phyloP scores from a whole-genome alignment of 1,139 yeast genomes.

The Yamadazyma atlantica region DNA sequence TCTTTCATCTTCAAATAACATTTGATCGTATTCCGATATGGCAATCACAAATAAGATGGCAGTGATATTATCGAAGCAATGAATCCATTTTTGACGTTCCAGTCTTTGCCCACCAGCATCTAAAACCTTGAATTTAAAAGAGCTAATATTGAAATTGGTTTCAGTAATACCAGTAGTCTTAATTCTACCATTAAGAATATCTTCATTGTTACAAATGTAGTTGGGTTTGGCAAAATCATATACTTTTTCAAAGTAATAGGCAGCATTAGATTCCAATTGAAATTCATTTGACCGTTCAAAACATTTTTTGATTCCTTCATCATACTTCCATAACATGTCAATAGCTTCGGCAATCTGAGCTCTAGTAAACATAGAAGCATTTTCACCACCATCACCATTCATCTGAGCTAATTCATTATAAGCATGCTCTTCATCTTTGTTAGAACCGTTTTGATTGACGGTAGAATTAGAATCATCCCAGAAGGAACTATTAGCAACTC shows the following conservation, averaged over 20 bases:
- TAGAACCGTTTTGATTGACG: slow-evolving; percentile 3
- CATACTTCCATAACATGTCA: slow-evolving; percentile 62
- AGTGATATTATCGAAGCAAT: slow-evolving; percentile 89
- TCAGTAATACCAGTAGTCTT: slow-evolving; percentile 96
- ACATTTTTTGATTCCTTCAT: slow-evolving; percentile 63
- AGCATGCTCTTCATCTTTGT: slow-evolving; percentile 10
- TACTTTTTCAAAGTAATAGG: slow-evolving; percentile 73
- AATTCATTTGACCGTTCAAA: slow-evolving; percentile 69
- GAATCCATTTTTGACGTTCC: slow-evolving; percentile 95
- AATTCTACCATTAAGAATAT: slow-evolving; percentile 85
- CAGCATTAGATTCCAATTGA: slow-evolving; percentile 79
- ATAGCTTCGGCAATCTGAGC: slow-evolving; percentile 68
- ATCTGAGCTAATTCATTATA: slow-evolving; percentile 12
- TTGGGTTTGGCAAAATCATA: slow-evolving; percentile 59
- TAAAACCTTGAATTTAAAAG: slow-evolving; percentile 68
- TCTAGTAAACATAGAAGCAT: slow-evolving; percentile 17
- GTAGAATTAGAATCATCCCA: slow-evolving; percentile 24
- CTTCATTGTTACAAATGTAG: slow-evolving; percentile 75
- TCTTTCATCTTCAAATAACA: slow-evolving; percentile 82
- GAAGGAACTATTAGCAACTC: slow-evolving; percentile 48
- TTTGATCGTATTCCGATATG: slow-evolving; percentile 89
- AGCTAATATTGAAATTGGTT: slow-evolving; percentile 69
- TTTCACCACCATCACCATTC: slow-evolving; percentile 12
- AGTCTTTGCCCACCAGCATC: slow-evolving; percentile 98
- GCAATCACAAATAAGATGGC: slow-evolving; percentile 91